phyloP scores from a whole-genome alignment of 345 rosid genomes.

The Ricinus communis region DNA sequence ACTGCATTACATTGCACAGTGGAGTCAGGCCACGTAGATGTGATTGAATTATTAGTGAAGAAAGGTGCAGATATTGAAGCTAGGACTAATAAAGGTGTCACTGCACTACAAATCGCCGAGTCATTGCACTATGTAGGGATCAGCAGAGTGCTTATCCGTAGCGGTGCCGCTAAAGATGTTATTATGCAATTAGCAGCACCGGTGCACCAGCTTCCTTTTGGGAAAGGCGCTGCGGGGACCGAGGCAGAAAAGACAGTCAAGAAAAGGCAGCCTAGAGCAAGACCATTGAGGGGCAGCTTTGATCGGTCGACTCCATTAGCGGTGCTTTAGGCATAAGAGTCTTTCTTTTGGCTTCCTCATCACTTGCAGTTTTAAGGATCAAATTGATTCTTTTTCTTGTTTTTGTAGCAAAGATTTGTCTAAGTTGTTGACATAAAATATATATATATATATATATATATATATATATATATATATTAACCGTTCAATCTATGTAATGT shows the following conservation, averaged over 20 bases:
- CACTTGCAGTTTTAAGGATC: not conserved
- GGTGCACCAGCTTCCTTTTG: conserved; percentile 2
- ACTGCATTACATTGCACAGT: conserved; percentile 63
- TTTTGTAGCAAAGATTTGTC: not conserved
- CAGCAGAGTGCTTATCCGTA: conserved; percentile 45
- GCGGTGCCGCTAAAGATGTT: conserved; percentile 44
- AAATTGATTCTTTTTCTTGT: not conserved
- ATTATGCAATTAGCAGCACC: not conserved
- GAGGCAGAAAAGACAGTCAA: conserved; percentile 19
- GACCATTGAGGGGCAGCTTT: conserved; percentile 39
- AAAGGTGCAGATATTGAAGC: conserved; percentile 53
- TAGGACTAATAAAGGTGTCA: conserved; percentile 49
- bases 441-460: not conserved
- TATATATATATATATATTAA: not conserved
- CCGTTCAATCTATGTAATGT: too few species aligned
- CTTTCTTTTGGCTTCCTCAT: too few species aligned
- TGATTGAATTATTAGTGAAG: conserved; percentile 54
- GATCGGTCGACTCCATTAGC: conserved; percentile 40
- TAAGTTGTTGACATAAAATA: not conserved
- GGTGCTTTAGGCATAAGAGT: conserved; percentile 28
- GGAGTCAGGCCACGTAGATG: conserved; percentile 55
- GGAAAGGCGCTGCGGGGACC: conserved; percentile 12
- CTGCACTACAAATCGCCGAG: conserved; percentile 53
- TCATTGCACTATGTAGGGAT: conserved; percentile 55
- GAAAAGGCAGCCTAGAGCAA: conserved; percentile 32